These are phyloP conservation scores for Paulownia fortunei DNA, from an alignment of 257 asterid species.

Conservation along the genomic window DNA sequence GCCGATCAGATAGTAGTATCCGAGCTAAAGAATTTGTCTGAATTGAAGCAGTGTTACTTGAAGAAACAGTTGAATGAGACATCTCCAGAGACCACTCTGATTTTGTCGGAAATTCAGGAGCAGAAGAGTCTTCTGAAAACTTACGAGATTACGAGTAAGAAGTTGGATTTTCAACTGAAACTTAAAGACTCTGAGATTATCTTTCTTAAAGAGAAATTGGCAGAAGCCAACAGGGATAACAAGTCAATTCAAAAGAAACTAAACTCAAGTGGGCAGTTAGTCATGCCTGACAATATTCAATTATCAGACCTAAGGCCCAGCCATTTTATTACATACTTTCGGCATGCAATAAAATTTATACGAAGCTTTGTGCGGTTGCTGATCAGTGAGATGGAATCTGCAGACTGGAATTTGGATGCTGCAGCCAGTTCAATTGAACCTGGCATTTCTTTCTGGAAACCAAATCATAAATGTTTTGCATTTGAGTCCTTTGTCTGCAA, in stretches of 20 bases:
- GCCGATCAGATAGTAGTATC: slow-evolving; percentile 67
- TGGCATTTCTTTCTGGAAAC: slow-evolving; percentile 50
- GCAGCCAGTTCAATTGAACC: slow-evolving; percentile 68
- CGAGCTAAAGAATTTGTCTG: slow-evolving; percentile 67
- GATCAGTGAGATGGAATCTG: slow-evolving; percentile 58
- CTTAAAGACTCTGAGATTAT: slow-evolving; percentile 70
- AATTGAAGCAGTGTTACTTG: slow-evolving; percentile 60
- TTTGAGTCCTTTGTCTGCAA: slow-evolving; percentile 72
- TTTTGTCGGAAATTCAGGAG: slow-evolving; percentile 71
- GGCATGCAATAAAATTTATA: slow-evolving; percentile 54
- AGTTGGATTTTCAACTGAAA: slow-evolving; percentile 68
- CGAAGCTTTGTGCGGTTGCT: slow-evolving; percentile 62
- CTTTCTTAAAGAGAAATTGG: slow-evolving; percentile 62
- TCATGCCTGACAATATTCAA: slow-evolving; percentile 45
- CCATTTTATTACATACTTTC: slow-evolving; percentile 49
- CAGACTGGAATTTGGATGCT: slow-evolving; percentile 73
- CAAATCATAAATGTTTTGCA: slow-evolving; percentile 59
- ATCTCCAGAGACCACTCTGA: slow-evolving; percentile 54
- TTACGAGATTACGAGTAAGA: slow-evolving; percentile 62
- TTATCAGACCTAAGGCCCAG: slow-evolving; percentile 52
- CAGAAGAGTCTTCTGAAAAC: slow-evolving; percentile 62
- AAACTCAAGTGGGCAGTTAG: slow-evolving; percentile 61
- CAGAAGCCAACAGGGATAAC: slow-evolving; percentile 57
- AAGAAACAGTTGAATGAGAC: slow-evolving; percentile 58
- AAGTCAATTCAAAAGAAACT: slow-evolving; percentile 67